Conservation (phyloP, 192 early-diverging fungal genomes). For the Dissophora ornata region DNA sequence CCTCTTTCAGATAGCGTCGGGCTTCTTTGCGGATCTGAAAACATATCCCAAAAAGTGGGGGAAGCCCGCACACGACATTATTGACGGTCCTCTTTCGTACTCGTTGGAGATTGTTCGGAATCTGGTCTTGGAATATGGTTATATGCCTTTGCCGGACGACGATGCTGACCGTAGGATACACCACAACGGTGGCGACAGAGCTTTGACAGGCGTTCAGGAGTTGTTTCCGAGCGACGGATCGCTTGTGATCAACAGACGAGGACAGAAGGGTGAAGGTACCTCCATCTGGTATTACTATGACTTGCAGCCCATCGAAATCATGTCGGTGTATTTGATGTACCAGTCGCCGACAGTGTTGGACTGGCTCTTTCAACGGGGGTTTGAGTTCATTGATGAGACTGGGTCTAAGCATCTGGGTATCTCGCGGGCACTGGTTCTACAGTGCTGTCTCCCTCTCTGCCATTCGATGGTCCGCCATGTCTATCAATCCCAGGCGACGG, state of each 20-base stretch:
- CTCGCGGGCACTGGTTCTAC: conserved; percentile 19
- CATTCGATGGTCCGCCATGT: conserved; percentile 45
- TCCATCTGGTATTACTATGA: conserved; percentile 52
- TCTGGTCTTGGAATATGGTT: conserved; percentile 41
- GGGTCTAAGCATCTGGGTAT: too few relatives aligned
- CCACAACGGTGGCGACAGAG: conserved; percentile 30
- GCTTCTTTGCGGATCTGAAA: conserved; percentile 35
- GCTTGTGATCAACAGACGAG: conserved; percentile 25
- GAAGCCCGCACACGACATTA: conserved; percentile 10
- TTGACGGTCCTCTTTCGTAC: conserved; percentile 21
- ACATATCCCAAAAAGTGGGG: conserved; percentile 22
- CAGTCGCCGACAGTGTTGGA: conserved; percentile 22
- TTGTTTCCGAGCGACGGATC: conserved; percentile 40
- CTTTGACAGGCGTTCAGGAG: conserved; percentile 1
- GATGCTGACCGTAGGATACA: conserved; percentile 32
- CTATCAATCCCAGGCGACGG: neutral
- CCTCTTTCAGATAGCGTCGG: conserved; percentile 40
- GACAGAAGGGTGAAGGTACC: conserved; percentile 23
- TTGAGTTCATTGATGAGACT: conserved; percentile 8
- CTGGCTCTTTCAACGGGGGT: conserved; percentile 36
- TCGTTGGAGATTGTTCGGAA: conserved; percentile 2
- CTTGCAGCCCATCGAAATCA: conserved; percentile 31
- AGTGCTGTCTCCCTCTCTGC: conserved; percentile 34
- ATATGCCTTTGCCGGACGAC: conserved; percentile 46
- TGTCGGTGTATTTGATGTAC: conserved; percentile 34